Conservation (phyloP, 768 basidiomycete genomes). For the Tubosaeta brunneosetosa region DNA sequence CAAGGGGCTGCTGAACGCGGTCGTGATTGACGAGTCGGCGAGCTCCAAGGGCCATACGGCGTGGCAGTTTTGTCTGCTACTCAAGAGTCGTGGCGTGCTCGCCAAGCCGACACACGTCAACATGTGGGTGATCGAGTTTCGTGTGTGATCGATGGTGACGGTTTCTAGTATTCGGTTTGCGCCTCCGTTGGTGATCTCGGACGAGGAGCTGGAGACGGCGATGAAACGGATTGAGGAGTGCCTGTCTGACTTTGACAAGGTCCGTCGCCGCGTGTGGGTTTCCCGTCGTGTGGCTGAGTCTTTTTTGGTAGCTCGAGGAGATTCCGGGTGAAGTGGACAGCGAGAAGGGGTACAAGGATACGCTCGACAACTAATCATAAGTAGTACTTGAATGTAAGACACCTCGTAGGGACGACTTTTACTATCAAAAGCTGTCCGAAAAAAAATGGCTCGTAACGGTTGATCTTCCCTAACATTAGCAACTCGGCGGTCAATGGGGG, state of each 20-base stretch:
- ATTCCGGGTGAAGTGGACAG: constrained; percentile 64
- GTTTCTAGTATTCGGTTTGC: constrained; percentile 84
- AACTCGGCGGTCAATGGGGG: constrained; percentile 44
- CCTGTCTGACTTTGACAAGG: constrained; percentile 76
- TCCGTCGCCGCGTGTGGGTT: constrained; percentile 28
- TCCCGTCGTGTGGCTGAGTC: neutral
- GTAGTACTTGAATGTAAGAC: constrained; percentile 39
- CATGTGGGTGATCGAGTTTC: constrained; percentile 53
- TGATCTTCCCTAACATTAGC: constrained; percentile 50
- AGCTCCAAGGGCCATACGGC: constrained; percentile 77
- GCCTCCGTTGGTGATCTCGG: constrained; percentile 91
- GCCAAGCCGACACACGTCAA: constrained; percentile 97
- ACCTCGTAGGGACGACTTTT: constrained; percentile 59
- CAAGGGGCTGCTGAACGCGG: constrained; percentile 84
- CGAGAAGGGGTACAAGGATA: constrained; percentile 53
- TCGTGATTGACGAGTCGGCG: constrained; percentile 85
- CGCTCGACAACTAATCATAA: constrained; percentile 21
- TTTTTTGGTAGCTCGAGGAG: constrained; percentile 38
- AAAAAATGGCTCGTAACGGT: constrained; percentile 39
- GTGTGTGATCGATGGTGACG: neutral
- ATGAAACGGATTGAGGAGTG: constrained; percentile 73
- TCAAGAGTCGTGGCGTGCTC: constrained; percentile 87
- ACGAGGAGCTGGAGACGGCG: constrained; percentile 73
- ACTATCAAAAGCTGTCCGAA: constrained; percentile 45
- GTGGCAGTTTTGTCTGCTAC: constrained; percentile 91